These are phyloP conservation scores for Albophoma yamanashiensis DNA, from an alignment of 2,329 filamentous ascomycete genomes.

Conservation along the genomic window DNA sequence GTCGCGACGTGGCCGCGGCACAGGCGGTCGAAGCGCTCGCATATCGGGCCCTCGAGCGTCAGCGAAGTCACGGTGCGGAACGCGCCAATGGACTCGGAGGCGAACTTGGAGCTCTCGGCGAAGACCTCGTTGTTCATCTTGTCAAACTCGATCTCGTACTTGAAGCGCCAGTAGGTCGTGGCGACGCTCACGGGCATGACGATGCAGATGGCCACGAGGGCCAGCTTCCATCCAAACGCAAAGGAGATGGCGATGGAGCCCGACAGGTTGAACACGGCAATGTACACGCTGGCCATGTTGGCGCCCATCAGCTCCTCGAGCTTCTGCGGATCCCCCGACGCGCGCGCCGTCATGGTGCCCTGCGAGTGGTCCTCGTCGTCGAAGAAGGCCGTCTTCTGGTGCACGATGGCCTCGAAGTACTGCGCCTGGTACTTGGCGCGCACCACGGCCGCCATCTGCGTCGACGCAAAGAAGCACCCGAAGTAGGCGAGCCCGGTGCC, in stretches of 20 bases:
- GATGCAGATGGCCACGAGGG: conserved; percentile 54
- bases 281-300: conserved; percentile 52
- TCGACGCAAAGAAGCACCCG: conserved; percentile 23
- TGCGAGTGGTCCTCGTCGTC: conserved; percentile 49
- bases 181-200: conserved; percentile 38
- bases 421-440: conserved; percentile 46
- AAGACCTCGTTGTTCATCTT: conserved; percentile 59
- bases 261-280: conserved; percentile 53
- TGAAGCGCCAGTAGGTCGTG: conserved; percentile 39
- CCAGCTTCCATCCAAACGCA: conserved; percentile 66
- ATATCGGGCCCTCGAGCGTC: conserved; percentile 58
- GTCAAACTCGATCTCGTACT: conserved; percentile 56
- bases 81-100: conserved; percentile 61
- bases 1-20: conserved; percentile 46
- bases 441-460: conserved; percentile 34
- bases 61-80: conserved; percentile 63
- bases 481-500: conserved; percentile 43
- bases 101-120: conserved; percentile 62
- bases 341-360: conserved; percentile 46
- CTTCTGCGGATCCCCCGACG: conserved; percentile 46
- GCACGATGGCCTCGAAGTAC: conserved; percentile 50
- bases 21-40: conserved; percentile 47
- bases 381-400: conserved; percentile 49
- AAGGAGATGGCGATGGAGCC: conserved; percentile 59
- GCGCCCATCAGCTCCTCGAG: conserved; percentile 52